phyloP scores from a whole-genome alignment of 257 asterid species.

The Solanum neorickii region DNA sequence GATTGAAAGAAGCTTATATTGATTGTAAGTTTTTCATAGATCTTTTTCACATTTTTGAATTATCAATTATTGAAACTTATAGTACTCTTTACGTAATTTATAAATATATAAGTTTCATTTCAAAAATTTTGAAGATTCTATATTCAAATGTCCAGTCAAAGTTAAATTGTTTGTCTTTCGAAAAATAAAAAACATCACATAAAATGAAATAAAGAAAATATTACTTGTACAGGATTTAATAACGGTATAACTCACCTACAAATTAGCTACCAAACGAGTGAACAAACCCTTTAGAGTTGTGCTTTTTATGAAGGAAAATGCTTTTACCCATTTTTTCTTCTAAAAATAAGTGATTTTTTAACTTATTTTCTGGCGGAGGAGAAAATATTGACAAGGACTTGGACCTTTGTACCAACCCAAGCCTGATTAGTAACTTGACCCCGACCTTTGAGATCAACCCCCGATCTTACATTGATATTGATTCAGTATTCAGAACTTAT shows the following conservation, averaged over 20 bases:
- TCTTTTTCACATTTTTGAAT: too few species aligned
- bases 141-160: too few species aligned
- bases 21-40: too few species aligned
- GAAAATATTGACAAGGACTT: not conserved
- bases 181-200: fast-evolving
- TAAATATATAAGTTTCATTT: too few species aligned
- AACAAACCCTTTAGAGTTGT: not conserved
- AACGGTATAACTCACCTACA: not conserved
- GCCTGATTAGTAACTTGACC: not conserved
- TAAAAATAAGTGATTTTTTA: not conserved
- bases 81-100: too few species aligned
- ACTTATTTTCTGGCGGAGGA: not conserved
- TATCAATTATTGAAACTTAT: too few species aligned
- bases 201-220: too few species aligned
- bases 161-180: too few species aligned
- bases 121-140: too few species aligned
- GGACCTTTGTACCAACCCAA: not conserved
- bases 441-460: not conserved
- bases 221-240: not conserved
- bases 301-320: not conserved
- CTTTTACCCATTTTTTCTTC: not conserved
- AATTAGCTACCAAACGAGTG: not conserved
- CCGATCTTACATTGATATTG: not conserved
- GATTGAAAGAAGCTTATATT: too few species aligned
- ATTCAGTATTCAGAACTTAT: not conserved